Evolutionary conservation across 169 alveolate genomes (phyloP), one percentile per base, ranked within the genome.

Genomic region (Plasmodium berghei): DNA sequence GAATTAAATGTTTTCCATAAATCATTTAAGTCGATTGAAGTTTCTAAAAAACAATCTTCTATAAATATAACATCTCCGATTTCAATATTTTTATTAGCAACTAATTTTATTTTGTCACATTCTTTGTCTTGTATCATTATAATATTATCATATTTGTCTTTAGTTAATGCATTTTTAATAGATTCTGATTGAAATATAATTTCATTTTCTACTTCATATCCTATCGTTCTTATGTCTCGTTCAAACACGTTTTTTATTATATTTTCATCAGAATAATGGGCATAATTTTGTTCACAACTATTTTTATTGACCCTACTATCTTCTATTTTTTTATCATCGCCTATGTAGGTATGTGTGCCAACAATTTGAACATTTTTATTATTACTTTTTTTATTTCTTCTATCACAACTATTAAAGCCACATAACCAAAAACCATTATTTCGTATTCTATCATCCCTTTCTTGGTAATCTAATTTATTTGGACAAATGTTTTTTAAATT

Each of bases 11-110:
- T 46, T 6, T 72, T 52, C 90, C 89, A 80, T 62, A 77, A 73
- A 12, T 88, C 69, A 45, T 73, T 58, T 22, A 87, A 66, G 62
- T 48, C 34, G 67, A 91, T 91, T 28, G 91, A 74, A 6, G 89
- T 91, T 58, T 87, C 85, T 58, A 85, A 24, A 20, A 91, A 67
- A 56, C 49, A 49, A n/a, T 70, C 62, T 56, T 74, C 88, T 18
- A 71, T 67, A 40, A 83, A 83, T 18, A 72, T 64, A 18, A 77
- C 86, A 8, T 83, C 58, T 12, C 90, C 90, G 20, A 69, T 70
- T 67, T 83, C 90, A 9, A 55, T 72, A 54, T 62, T 88, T 58
- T 62, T 59, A 58, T 71, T 73, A 20, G 87, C 72, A 42, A 83
- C 90, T 22, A 83, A 61, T 75, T 88, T 88, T 26, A 20, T 58